Percentiles rank a stretch among this genome's conserved stretches.
These are phyloP conservation scores for Buxus sempervirens DNA, from an alignment of 164 flowering plant genomes.

Conservation along the genomic window DNA sequence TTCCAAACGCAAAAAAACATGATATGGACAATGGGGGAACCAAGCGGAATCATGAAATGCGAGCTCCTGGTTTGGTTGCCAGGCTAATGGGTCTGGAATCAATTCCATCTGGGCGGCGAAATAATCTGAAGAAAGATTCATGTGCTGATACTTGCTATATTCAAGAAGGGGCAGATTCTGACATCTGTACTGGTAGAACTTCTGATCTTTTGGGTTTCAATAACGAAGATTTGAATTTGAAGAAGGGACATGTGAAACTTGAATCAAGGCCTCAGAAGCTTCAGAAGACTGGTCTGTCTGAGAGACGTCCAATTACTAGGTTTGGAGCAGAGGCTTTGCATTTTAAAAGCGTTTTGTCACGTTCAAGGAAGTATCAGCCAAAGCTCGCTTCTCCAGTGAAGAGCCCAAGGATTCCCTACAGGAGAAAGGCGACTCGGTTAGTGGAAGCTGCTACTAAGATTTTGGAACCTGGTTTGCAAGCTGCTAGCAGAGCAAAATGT, in stretches of 20 bases:
- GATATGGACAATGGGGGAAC: conserved; percentile 18
- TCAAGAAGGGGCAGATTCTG: conserved; percentile 19
- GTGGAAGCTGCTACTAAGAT: conserved; percentile 83
- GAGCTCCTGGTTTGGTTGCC: conserved; percentile 74
- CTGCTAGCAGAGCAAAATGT: conserved; percentile 51
- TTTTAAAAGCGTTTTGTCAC: conserved; percentile 50
- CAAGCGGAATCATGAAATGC: conserved; percentile 44
- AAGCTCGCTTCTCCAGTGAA: conserved; percentile 68
- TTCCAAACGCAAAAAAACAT: conserved; percentile 50
- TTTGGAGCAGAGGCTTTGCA: conserved; percentile 75
- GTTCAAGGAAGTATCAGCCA: conserved; percentile 58
- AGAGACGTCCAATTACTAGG: conserved; percentile 49
- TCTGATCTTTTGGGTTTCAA: conserved; percentile 17
- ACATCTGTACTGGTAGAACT: neutral
- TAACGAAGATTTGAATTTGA: conserved; percentile 27
- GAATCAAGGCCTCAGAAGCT: conserved; percentile 80
- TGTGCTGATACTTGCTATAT: conserved; percentile 17
- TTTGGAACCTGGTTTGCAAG: conserved; percentile 81
- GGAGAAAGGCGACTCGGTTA: conserved; percentile 51
- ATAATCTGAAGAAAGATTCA: conserved; percentile 32
- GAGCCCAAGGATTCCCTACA: conserved; percentile 54
- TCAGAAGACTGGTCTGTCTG: conserved; percentile 63
- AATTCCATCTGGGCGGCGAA: conserved; percentile 45
- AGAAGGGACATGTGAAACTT: conserved; percentile 29
- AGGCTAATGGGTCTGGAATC: conserved; percentile 94